Conservation (phyloP, 2,329 filamentous ascomycete species). For the Thelonectria discophora region DNA sequence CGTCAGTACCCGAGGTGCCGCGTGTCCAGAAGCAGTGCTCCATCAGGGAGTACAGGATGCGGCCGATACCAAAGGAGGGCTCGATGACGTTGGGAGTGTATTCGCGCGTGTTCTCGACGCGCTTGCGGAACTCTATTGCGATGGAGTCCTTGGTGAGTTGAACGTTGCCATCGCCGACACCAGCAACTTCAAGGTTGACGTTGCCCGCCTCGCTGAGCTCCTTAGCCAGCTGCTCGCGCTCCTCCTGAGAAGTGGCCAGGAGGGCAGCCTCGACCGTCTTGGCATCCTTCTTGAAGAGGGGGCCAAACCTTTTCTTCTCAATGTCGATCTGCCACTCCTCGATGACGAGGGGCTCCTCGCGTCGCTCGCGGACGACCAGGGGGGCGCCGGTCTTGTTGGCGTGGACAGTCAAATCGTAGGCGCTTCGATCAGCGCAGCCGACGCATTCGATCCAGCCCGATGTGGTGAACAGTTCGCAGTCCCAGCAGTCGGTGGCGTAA, state of each 20-base stretch:
- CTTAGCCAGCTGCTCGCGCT: conserved; percentile 81
- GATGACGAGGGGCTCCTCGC: conserved; percentile 78
- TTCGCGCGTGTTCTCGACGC: conserved; percentile 84
- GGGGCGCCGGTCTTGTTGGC: conserved; percentile 90
- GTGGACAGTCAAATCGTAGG: conserved; percentile 93
- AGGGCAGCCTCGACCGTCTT: conserved; percentile 85
- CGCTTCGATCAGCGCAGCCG: conserved; percentile 93
- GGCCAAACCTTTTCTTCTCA: conserved; percentile 95
- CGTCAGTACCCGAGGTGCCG: conserved; percentile 65
- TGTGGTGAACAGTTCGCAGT: conserved; percentile 89
- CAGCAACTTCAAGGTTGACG: conserved; percentile 78
- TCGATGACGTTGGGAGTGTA: conserved; percentile 97
- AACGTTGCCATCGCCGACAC: conserved; percentile 74
- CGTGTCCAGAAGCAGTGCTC: conserved; percentile 97
- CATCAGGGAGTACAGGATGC: conserved; percentile 90
- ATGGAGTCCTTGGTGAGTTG: conserved; percentile 83
- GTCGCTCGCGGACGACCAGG: conserved; percentile 83
- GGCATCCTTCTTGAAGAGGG: conserved; percentile 93
- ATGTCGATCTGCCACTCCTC: conserved; percentile 90
- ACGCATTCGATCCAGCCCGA: conserved; percentile 99
- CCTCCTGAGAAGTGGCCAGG: conserved; percentile 77
- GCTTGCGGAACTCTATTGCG: conserved; percentile 82
- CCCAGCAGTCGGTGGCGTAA: conserved; percentile 98
- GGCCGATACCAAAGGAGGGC: conserved; percentile 95
- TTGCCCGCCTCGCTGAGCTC: conserved; percentile 78